phyloP scores from a whole-genome alignment of 192 early-diverging fungal genomes.

The Linnemannia schmuckeri region DNA sequence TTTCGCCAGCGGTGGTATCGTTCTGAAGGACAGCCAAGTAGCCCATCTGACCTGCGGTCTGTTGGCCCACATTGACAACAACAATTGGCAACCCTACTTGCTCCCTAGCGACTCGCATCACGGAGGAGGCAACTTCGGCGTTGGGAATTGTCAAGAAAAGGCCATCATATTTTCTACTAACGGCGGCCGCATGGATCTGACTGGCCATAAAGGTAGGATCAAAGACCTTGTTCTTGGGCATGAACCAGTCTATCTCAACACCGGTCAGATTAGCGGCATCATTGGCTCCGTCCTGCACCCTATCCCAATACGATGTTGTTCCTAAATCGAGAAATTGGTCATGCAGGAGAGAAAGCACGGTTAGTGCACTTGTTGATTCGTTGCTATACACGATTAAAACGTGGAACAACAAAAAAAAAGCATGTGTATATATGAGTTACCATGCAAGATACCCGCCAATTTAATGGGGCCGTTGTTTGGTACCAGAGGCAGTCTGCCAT shows the following conservation, averaged over 20 bases:
- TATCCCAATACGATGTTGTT: conserved; percentile 20
- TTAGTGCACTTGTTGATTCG: background rate
- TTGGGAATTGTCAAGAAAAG: conserved; percentile 42
- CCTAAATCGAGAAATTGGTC: background rate
- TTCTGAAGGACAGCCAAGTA: conserved; percentile 42
- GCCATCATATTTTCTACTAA: conserved; percentile 21
- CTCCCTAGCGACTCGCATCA: conserved; percentile 18
- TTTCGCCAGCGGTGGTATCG: conserved; percentile 27
- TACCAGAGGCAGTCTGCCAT: conserved; percentile 16
- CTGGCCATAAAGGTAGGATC: conserved; percentile 10
- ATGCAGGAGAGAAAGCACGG: background rate
- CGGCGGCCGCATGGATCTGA: conserved; percentile 10
- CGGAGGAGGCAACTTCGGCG: conserved; percentile 32
- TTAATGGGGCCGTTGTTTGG: conserved; percentile 29
- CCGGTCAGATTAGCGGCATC: conserved; percentile 29
- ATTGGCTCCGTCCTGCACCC: background rate
- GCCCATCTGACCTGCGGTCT: conserved; percentile 30
- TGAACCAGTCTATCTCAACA: conserved; percentile 18
- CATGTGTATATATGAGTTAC: background rate
- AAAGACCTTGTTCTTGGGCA: conserved; percentile 13
- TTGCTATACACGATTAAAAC: background rate
- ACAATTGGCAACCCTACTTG: conserved; percentile 32
- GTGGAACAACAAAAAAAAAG: background rate
- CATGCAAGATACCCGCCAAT: conserved; percentile 22
- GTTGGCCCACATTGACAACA: conserved; percentile 38